phyloP scores from a whole-genome alignment of 2,329 filamentous ascomycete genomes.

The Fusarium algeriense region DNA sequence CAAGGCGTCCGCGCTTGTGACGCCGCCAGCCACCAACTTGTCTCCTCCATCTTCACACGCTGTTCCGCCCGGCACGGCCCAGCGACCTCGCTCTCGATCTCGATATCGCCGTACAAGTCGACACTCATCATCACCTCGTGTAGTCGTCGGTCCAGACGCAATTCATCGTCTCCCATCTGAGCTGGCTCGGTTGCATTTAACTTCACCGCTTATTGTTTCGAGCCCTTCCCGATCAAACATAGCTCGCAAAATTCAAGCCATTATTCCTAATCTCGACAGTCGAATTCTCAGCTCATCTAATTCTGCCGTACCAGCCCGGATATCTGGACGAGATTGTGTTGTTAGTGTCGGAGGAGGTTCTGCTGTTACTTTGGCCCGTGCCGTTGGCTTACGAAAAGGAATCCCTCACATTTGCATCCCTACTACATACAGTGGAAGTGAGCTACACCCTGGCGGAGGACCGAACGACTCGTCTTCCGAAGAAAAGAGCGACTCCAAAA shows the following conservation, averaged over 20 bases:
- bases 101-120: slow-evolving; percentile 2
- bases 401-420: slow-evolving; percentile 70
- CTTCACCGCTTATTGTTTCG: slow-evolving; percentile 54
- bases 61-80: slow-evolving; percentile 2
- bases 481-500: slow-evolving; percentile 5
- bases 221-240: slow-evolving; percentile 55
- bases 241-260: slow-evolving; percentile 50
- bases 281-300: slow-evolving; percentile 52
- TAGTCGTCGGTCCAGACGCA: slow-evolving; percentile 53
- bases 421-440: slow-evolving; percentile 70
- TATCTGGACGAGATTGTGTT: slow-evolving; percentile 64
- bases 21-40: slow-evolving; percentile 35
- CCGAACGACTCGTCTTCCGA: not conserved
- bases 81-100: slow-evolving; percentile 14
- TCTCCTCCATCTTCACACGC: slow-evolving; percentile 23
- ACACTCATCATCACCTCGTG: slow-evolving; percentile 44
- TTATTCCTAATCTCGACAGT: slow-evolving; percentile 51
- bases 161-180: slow-evolving; percentile 52
- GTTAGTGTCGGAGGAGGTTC: slow-evolving; percentile 73
- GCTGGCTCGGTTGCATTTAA: slow-evolving; percentile 49
- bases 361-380: slow-evolving; percentile 70
- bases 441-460: slow-evolving; percentile 56
- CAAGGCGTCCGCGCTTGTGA: slow-evolving; percentile 34
- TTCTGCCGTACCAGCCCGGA: slow-evolving; percentile 35
- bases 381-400: slow-evolving; percentile 64